A percentile compares a stretch with the other conserved stretches of the same genome.
Conservation (phyloP, 179 eudicot species). For the Patellifolia procumbens region DNA sequence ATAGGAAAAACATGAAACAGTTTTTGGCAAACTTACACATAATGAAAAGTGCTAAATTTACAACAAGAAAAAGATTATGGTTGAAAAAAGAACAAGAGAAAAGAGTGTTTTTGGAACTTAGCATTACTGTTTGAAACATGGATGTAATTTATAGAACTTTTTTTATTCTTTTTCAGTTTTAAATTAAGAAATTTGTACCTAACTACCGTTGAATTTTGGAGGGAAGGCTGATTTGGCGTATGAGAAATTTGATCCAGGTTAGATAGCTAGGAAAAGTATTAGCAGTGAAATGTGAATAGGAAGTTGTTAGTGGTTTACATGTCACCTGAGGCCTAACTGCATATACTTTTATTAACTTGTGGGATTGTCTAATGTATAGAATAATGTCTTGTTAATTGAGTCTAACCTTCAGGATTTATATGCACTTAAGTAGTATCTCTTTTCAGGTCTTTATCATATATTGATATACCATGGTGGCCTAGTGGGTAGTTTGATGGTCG, state of each 20-base stretch:
- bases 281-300: constrained; percentile 17
- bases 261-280: neutral
- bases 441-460: neutral
- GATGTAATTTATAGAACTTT: neutral
- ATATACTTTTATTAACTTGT: constrained; percentile 28
- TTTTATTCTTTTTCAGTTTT: neutral
- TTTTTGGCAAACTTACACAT: constrained; percentile 36
- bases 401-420: neutral
- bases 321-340: constrained; percentile 61
- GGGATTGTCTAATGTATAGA: constrained; percentile 41
- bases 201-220: constrained; percentile 55
- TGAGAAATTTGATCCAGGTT: constrained; percentile 39
- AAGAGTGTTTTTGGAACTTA: constrained; percentile 13
- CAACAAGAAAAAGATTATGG: neutral
- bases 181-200: constrained; percentile 44
- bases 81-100: constrained; percentile 6
- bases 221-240: constrained; percentile 54
- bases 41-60: constrained; percentile 9
- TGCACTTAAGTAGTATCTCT: neutral
- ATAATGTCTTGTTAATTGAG: neutral
- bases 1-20: constrained; percentile 30
- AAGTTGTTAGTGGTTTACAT: constrained; percentile 44
- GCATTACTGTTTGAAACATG: constrained; percentile 20
- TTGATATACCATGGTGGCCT: too few species aligned
- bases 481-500: too few species aligned